These are phyloP conservation scores for Russula earlei DNA, from an alignment of 768 basidiomycete genomes.

Conservation along the genomic window DNA sequence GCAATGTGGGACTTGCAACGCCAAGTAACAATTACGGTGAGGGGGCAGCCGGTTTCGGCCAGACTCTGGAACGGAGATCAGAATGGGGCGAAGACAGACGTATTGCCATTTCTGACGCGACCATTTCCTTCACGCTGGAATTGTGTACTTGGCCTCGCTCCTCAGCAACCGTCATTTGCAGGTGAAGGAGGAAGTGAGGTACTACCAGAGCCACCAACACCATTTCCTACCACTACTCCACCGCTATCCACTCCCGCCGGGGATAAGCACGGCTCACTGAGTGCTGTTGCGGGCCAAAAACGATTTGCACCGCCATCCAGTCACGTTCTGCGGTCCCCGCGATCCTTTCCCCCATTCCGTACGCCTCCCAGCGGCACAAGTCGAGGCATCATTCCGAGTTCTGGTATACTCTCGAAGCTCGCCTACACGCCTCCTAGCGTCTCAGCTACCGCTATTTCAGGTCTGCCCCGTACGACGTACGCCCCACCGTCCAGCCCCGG, in stretches of 20 bases:
- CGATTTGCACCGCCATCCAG: constrained; percentile 34
- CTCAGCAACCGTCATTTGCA: constrained; percentile 22
- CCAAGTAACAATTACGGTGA: constrained; percentile 50
- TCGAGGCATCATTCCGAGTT: neutral
- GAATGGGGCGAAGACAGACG: neutral
- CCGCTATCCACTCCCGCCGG: constrained; percentile 16
- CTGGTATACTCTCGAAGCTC: constrained; percentile 6
- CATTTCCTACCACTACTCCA: constrained; percentile 44
- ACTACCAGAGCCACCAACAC: constrained; percentile 70
- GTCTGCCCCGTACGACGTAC: constrained; percentile 16
- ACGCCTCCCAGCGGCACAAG: constrained; percentile 25
- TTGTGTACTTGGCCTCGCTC: constrained; percentile 71
- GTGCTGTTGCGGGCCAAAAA: constrained; percentile 44
- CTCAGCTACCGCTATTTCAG: neutral
- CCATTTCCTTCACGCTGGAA: constrained; percentile 86
- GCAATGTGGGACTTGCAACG: constrained; percentile 15
- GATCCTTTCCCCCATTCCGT: constrained; percentile 23
- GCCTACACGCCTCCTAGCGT: constrained; percentile 14
- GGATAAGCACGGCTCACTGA: constrained; percentile 22
- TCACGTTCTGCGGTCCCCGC: constrained; percentile 27
- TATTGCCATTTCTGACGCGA: constrained; percentile 49
- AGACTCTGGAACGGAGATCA: constrained; percentile 5
- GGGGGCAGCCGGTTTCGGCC: constrained; percentile 53
- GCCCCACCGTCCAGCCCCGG: constrained; percentile 11
- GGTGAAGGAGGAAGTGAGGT: constrained; percentile 32